A percentile compares a stretch with the other conserved stretches of the same genome.
These are phyloP conservation scores for Barnettozyma hawaiiensis DNA, from an alignment of 1,139 yeast species.

Conservation along the genomic window DNA sequence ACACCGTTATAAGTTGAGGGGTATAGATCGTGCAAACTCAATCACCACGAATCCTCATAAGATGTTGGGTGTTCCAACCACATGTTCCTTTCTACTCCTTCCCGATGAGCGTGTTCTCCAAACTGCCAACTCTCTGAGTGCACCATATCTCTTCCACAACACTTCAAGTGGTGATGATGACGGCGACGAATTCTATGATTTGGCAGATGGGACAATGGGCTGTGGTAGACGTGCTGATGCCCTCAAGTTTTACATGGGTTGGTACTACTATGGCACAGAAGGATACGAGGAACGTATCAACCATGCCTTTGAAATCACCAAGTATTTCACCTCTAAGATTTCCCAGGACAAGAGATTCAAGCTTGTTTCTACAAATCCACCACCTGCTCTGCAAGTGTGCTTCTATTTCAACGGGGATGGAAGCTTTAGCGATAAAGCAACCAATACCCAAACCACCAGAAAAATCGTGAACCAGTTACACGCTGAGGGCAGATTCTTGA, in stretches of 20 bases:
- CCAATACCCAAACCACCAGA: conserved; percentile 57
- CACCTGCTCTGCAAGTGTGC: conserved; percentile 81
- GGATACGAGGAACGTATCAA: conserved; percentile 54
- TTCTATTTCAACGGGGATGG: conserved; percentile 58
- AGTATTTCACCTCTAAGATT: conserved; percentile 50
- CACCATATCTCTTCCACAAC: conserved; percentile 79
- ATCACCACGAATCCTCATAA: conserved; percentile 84
- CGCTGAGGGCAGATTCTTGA: conserved; percentile 55
- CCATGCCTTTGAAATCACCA: conserved; percentile 63
- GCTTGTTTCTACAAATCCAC: conserved; percentile 50
- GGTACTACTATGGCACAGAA: conserved; percentile 76
- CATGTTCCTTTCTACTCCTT: conserved; percentile 73
- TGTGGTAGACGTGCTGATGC: conserved; percentile 87
- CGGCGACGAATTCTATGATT: conserved; percentile 48
- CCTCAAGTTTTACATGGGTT: conserved; percentile 68
- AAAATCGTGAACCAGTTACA: conserved; percentile 60
- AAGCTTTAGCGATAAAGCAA: conserved; percentile 26
- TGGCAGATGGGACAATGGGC: conserved; percentile 91
- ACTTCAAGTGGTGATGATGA: conserved; percentile 36
- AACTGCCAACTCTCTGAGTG: conserved; percentile 67
- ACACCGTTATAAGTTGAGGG: conserved; percentile 46
- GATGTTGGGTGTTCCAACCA: conserved; percentile 85
- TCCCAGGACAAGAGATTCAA: conserved; percentile 35
- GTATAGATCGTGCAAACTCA: conserved; percentile 67
- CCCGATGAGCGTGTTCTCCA: conserved; percentile 66